These are phyloP conservation scores for Alternaria sp. DNA, from an alignment of 2,329 filamentous ascomycete species.

Conservation along the genomic window DNA sequence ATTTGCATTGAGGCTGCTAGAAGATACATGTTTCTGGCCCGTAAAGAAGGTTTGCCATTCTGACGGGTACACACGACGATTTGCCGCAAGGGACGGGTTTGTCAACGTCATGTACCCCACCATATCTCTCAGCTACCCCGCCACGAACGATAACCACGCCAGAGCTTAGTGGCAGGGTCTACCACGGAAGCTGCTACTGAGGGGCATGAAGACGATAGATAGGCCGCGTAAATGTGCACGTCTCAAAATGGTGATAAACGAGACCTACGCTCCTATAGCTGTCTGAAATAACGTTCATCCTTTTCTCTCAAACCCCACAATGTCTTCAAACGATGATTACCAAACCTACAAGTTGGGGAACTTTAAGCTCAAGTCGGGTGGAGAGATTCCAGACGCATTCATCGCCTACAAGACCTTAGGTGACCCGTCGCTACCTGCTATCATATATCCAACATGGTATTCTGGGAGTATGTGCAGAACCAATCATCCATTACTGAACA, in stretches of 20 bases:
- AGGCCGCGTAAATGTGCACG: no score
- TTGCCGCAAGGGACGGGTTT: not conserved
- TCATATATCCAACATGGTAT: conserved; percentile 82
- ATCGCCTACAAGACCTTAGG: conserved; percentile 82
- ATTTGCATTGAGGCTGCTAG: not conserved
- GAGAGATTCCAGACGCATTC: conserved; percentile 66
- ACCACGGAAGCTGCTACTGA: not conserved
- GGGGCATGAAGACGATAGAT: not conserved
- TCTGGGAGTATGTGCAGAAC: conserved; percentile 56
- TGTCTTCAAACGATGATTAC: conserved; percentile 45
- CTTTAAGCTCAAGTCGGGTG: conserved; percentile 70
- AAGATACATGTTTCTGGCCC: not conserved
- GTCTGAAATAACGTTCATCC: no score
- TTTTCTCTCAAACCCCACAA: no score
- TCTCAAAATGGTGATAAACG: no score
- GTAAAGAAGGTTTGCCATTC: not conserved
- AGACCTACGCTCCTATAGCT: no score
- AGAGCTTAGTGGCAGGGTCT: not conserved
- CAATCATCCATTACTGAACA: not conserved
- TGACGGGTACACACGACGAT: conserved; percentile 15
- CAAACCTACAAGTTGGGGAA: conserved; percentile 67
- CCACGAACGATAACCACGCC: conserved; percentile 16
- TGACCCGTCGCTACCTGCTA: conserved; percentile 64
- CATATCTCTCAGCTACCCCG: conserved; percentile 30
- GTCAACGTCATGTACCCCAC: conserved; percentile 27